Evolutionary conservation across 2,329 filamentous ascomycete species (phyloP).

Genomic region (Thermomyces lanuginosus): DNA sequence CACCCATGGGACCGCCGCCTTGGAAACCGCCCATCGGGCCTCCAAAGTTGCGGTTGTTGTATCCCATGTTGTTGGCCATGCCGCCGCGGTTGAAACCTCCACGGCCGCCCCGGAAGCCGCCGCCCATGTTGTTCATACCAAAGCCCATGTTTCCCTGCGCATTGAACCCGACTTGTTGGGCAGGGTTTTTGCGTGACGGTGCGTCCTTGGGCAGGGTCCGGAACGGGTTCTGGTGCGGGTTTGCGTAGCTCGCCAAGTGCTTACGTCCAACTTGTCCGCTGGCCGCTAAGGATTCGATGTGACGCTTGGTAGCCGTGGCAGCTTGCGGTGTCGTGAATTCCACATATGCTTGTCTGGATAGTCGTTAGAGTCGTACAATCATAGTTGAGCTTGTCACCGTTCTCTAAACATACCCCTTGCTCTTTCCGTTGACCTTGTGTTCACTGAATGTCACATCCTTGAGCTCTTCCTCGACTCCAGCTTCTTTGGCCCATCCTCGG

Average conservation of each 20-base stretch:
- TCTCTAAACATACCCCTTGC: conserved; percentile 60
- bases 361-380: background rate
- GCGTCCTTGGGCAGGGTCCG: conserved; percentile 80
- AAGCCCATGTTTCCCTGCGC: conserved; percentile 23
- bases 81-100: conserved; percentile 34
- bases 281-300: conserved; percentile 52
- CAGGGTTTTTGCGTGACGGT: conserved; percentile 51
- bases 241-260: conserved; percentile 57
- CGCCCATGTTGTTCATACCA: conserved; percentile 26
- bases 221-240: conserved; percentile 69
- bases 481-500: conserved; percentile 66
- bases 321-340: conserved; percentile 73
- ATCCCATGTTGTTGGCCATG: conserved; percentile 35
- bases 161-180: conserved; percentile 33
- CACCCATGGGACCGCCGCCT: conserved; percentile 26
- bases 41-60: conserved; percentile 35
- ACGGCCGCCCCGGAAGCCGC: conserved; percentile 38
- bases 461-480: conserved; percentile 66
- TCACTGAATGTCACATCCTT: conserved; percentile 94
- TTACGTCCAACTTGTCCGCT: conserved; percentile 45
- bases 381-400: background rate
- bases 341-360: conserved; percentile 54
- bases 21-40: conserved; percentile 28
- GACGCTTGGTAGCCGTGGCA: conserved; percentile 67
- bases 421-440: conserved; percentile 98